Evolutionary conservation across 441 rosid genomes (phyloP), one percentile per base, ranked within the genome.

Genomic region (Raphanus hybrid): DNA sequence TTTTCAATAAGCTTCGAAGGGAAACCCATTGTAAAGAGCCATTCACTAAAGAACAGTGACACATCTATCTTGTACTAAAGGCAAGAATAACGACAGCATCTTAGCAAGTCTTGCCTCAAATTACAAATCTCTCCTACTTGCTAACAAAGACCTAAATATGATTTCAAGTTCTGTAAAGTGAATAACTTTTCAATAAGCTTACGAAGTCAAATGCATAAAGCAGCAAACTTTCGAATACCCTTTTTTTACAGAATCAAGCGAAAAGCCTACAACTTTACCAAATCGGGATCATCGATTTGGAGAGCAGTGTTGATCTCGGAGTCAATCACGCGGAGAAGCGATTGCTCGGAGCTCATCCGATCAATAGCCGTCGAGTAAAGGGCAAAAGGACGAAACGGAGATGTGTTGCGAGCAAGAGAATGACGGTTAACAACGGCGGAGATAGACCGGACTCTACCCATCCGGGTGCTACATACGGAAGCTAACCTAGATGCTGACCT

Each of bases 401-500:
- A 59, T 61, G 84, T 60, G 75, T 15, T 9, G 86, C 83, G 45
- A 75, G 76, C 67, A 87, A 87, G 45, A 81, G 62, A 63, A 18
- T 1, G n/a, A 18, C 75, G 67, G 75, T 64, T 78, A 3, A 76
- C 55, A 9, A 82, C 85, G 61, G 82, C 18, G 79, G 84, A 77
- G 85, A 81, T 52, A n/a, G 86, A 85, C 16, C 62, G 78, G 57
- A 70, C 55, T 32, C 80, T 82, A 29, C 76, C 59, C 9, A 83
- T 10, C 50, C 86, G 54, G 23, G 14, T 83, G 76, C 12, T 15
- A 9, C 77, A 84, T 3, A 79, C 18, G 3, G 91, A 86, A 34
- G 83, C 73, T 1, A 78, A 35, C 41, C 81, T 69, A 12, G 83
- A 62, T 8, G 87, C 79, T 27, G 85, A 87, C 70, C 90, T 83